Evolutionary conservation across 2,329 filamentous ascomycete genomes (phyloP).

Genomic region (Cytospora paraplurivora): DNA sequence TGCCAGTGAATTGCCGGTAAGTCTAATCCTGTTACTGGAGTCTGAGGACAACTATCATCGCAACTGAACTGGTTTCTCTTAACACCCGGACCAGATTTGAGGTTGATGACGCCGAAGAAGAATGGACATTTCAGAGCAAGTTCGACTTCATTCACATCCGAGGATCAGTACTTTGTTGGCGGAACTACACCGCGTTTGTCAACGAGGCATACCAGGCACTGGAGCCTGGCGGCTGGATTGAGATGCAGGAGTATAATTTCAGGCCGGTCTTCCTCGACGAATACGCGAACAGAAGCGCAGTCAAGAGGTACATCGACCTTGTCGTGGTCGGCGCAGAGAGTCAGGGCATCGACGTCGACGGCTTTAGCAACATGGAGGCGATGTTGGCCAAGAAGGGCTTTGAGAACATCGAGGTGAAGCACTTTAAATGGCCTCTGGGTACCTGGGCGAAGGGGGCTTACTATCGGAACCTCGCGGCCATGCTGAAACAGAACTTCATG

Average conservation of each 20-base stretch:
- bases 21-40: neutral
- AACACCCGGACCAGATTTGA: conserved; percentile 36
- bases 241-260: conserved; percentile 33
- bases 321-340: conserved; percentile 25
- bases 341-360: conserved; percentile 3
- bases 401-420: conserved; percentile 33
- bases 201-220: conserved; percentile 28
- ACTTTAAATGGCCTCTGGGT: conserved; percentile 33
- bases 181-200: conserved; percentile 27
- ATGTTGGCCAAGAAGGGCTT: conserved; percentile 29
- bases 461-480: conserved; percentile 32
- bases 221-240: conserved; percentile 32
- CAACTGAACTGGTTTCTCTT: neutral
- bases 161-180: conserved; percentile 28
- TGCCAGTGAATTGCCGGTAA: conserved; percentile 31
- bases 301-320: conserved; percentile 30
- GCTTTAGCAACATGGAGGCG: conserved; percentile 3
- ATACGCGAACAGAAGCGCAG: conserved; percentile 28
- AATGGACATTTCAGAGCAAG: conserved; percentile 30
- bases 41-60: too few species aligned
- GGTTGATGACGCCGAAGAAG: conserved; percentile 33
- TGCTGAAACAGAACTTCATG: conserved; percentile 28
- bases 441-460: conserved; percentile 34
- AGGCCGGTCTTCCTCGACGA: conserved; percentile 28
- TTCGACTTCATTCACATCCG: conserved; percentile 34